Evolutionary conservation across 2,329 filamentous ascomycete species (phyloP), one percentile per base, ranked within the genome.

Genomic region (Alternaria metachromatica): DNA sequence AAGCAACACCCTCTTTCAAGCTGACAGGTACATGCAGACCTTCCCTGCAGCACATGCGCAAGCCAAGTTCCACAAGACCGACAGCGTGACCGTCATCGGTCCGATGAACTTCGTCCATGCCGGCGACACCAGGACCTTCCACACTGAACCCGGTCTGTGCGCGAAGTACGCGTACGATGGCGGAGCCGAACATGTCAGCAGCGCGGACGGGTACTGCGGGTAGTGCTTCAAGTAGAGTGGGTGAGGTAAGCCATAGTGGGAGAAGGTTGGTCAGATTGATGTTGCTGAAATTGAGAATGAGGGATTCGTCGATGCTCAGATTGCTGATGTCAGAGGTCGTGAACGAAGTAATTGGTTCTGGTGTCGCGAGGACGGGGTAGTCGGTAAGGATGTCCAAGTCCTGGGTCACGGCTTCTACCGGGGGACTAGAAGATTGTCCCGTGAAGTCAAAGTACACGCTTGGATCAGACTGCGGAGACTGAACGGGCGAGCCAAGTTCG

Each of bases 91-190:
- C 69, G 28, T 57, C 66, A 59, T 65, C 71, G 41, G 57, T 71
- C 33, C 64, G 76, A 63, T 57, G 71, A 11, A 80, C 73, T 65
- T 82, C 81, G 48, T 80, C 78, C 78, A 82, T 82, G n/a, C 80
- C 81, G 2, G 76, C 77, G 4, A 81, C 79, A 5, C 76, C 72
- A 18, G 71, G 64, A 1, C 73, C 72, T 61, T 81, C 79, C n/a
- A 71, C 65, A 8, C 65, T 70, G 48, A 84, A 83, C 6, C 81
- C 81, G 48, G 73, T 73, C 59, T 84, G 78, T 11, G 80, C 76
- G 10, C 82, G 78, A 10, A 84, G 67, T 23, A 82, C 70, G 25
- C 76, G 75, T 33, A 84, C 62, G 10, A 82, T 68, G 12, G 77
- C 70, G 62, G 78, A 81, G 18, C 70, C 77, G 26, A 77, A 72